Base-by-base conservation (phyloP, 495 filamentous ascomycete genomes). In the Neurospora sp. region DNA sequence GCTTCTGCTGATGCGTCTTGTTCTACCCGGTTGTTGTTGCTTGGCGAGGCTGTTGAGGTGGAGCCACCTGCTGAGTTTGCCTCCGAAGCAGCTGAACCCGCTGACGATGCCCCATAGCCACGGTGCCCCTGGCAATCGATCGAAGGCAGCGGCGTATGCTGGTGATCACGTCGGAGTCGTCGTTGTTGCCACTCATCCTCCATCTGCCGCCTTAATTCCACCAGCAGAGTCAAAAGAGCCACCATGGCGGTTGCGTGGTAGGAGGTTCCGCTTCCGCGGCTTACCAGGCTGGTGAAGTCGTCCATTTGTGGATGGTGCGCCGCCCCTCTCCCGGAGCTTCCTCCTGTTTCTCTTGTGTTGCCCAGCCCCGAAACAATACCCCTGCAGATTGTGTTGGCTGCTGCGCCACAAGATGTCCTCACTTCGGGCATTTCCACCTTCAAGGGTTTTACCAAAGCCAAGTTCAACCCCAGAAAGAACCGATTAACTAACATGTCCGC, bases 391-490 rank as follows among this genome's bases (percentile, higher is more conserved):
- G 45, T 13, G 10, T 0, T 10, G n/a, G 45, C 45, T 54, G 45
- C 45, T 54, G 10, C 45, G 11, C n/a, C 45, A 6, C 45, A 54
- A 54, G 9, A 24, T 6, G 10, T 54, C 21, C 21, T 24, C 11
- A 24, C 21, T 54, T 54, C 45, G 28, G 45, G 45, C 5, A 54
- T 54, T 28, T 54, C 45, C 45, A 54, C 11, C 21, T 54, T 21
- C n/a, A 13, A 54, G 21, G 21, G 21, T 24, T 54, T 54, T 21
- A 45, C 4, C 21, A 54, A 24, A 24, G 21, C 45, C 45, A 54
- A 75, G 70, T 86, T 85, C 11, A 86, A 75, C 2, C 86, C 84
- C 72, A 91, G 77, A 74, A 91, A 86, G 78, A 87, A 89, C 69
- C 89, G 88, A 31, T 87, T 81, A 7, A 82, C 80, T 62, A 80